Percentiles rank a stretch among this genome's conserved stretches.
Evolutionary conservation across 257 asterid genomes (phyloP).

Genomic region (Salvia miltiorrhiza): DNA sequence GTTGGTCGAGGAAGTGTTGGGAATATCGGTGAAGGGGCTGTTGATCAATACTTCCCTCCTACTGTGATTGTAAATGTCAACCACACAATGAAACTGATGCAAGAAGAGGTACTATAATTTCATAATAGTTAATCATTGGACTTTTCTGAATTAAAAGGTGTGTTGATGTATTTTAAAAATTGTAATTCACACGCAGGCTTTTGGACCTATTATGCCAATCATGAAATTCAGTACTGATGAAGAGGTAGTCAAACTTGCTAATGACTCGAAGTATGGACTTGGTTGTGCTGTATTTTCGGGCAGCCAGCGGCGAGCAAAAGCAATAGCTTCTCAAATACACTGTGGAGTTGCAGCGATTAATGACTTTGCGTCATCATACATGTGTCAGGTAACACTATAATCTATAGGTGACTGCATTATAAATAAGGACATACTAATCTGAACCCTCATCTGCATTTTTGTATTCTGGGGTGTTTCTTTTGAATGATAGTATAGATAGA

Average conservation of each 20-base stretch:
- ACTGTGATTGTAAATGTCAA: slow-evolving; percentile 82
- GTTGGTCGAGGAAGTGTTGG: slow-evolving; percentile 93
- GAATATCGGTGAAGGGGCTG: slow-evolving; percentile 93
- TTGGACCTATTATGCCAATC: slow-evolving; percentile 97
- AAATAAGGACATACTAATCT: neutral
- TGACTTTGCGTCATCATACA: slow-evolving; percentile 88
- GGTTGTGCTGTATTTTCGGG: slow-evolving; percentile 99
- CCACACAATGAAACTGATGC: slow-evolving; percentile 95
- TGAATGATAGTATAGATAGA: neutral
- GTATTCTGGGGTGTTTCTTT: neutral
- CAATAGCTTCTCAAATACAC: slow-evolving; percentile 73
- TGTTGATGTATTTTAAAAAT: slow-evolving; percentile 5
- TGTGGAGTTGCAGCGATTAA: slow-evolving; percentile 92
- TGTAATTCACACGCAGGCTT: slow-evolving; percentile 58
- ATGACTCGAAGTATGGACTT: slow-evolving; percentile 92
- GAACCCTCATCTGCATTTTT: neutral
- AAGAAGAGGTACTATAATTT: slow-evolving; percentile 73
- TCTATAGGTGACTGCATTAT: neutral
- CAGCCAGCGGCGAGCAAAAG: slow-evolving; percentile 78
- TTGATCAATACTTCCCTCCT: slow-evolving; percentile 97
- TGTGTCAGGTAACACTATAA: slow-evolving; percentile 77
- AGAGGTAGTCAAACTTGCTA: slow-evolving; percentile 83
- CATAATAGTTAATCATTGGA: slow-evolving; percentile 1
- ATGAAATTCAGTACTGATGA: slow-evolving; percentile 91
- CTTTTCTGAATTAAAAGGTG: slow-evolving; percentile 6